phyloP scores from a whole-genome alignment of 169 alveolate species.

The Amoebophrya sp. region DNA sequence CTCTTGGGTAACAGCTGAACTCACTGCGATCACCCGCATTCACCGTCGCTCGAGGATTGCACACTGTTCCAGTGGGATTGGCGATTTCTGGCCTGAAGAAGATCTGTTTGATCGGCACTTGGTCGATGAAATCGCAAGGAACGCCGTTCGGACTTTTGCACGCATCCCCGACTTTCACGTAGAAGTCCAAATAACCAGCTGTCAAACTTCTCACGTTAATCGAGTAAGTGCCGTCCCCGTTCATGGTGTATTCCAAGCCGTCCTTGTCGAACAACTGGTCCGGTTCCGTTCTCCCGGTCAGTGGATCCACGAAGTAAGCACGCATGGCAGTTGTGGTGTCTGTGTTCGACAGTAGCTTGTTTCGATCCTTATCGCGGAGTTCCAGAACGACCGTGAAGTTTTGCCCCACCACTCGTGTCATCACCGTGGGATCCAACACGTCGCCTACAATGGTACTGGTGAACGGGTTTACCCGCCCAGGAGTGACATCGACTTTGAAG shows the following conservation, averaged over 20 bases:
- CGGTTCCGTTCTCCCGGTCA: conserved; percentile 6
- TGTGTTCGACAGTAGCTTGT: neutral
- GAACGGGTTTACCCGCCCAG: neutral
- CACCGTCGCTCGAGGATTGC: neutral
- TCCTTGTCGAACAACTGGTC: neutral
- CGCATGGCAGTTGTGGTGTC: neutral
- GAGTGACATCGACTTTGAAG: neutral
- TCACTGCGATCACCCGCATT: neutral
- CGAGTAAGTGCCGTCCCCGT: neutral
- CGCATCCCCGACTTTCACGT: neutral
- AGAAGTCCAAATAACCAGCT: neutral
- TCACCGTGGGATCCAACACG: neutral
- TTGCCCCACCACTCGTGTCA: neutral
- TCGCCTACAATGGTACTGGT: neutral
- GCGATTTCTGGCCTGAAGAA: conserved; percentile 8
- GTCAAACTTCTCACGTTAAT: neutral
- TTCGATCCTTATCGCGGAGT: neutral
- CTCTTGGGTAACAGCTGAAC: neutral
- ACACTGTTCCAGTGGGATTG: neutral
- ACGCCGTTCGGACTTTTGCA: neutral
- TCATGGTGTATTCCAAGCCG: neutral
- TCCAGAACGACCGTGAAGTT: neutral
- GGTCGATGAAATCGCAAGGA: conserved; percentile 3
- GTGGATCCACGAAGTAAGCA: neutral
- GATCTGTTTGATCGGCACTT: neutral